Conservation (phyloP, 768 basidiomycete genomes). For the Lactifluus subvellereus region DNA sequence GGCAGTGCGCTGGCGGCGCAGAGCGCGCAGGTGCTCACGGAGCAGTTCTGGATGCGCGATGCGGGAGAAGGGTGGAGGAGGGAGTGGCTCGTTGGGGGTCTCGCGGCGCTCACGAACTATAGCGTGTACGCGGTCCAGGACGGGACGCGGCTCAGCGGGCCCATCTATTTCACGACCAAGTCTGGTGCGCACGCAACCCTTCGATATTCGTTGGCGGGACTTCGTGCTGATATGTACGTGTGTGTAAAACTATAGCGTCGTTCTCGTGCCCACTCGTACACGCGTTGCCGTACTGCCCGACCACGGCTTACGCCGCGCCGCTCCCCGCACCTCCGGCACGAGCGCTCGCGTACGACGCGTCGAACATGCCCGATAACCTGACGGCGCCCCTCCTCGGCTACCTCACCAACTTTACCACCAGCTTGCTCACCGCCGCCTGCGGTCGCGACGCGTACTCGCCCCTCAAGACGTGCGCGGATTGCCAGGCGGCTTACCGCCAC, state of each 20-base stretch:
- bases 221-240: not conserved
- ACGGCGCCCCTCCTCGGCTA: conserved; percentile 47
- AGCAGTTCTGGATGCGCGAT: conserved; percentile 54
- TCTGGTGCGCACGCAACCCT: conserved; percentile 32
- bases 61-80: conserved; percentile 50
- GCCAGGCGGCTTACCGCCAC: conserved; percentile 60
- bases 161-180: conserved; percentile 71
- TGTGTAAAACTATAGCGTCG: conserved; percentile 36
- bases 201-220: not conserved
- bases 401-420: conserved; percentile 68
- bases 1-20: conserved; percentile 26
- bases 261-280: conserved; percentile 68
- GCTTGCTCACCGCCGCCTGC: conserved; percentile 69
- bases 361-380: conserved; percentile 46
- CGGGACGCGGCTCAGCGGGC: conserved; percentile 53
- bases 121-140: conserved; percentile 63
- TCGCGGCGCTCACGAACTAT: conserved; percentile 68
- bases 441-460: conserved; percentile 78
- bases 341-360: conserved; percentile 41
- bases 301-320: conserved; percentile 63
- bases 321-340: conserved; percentile 46
- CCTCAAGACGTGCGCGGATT: conserved; percentile 69
- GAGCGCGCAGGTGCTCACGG: conserved; percentile 32
- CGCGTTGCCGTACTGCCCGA: conserved; percentile 70
- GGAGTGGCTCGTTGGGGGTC: conserved; percentile 59